These are phyloP conservation scores for Leishmania braziliensis DNA, from an alignment of 208 protist species.

Conservation along the genomic window DNA sequence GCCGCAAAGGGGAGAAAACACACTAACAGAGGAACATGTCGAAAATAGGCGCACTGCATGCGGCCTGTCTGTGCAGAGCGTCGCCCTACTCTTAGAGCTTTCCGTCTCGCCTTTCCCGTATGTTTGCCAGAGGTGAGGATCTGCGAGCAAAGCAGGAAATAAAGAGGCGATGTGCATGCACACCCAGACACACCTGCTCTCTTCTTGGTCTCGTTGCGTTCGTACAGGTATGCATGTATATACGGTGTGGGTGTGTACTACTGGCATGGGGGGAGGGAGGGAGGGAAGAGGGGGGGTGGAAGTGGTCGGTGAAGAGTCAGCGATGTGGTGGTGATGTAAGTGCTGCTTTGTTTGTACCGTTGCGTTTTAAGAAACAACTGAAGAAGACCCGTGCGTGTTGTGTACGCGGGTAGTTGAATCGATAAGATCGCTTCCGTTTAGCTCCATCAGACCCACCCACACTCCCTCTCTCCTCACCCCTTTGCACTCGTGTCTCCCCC, in stretches of 20 bases:
- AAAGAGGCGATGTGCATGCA: neutral
- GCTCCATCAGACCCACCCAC: neutral
- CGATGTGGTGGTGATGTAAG: neutral
- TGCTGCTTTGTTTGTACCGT: neutral
- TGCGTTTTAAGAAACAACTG: neutral
- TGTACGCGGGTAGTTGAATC: neutral
- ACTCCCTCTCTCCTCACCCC: neutral
- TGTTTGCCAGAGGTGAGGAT: neutral
- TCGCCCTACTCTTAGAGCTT: neutral
- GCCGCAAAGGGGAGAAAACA: neutral
- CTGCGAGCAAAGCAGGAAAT: neutral
- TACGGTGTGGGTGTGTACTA: neutral
- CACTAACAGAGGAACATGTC: neutral
- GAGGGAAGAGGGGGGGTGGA: too few species aligned
- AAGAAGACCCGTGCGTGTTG: neutral
- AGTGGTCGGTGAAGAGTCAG: neutral
- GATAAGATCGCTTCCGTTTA: neutral
- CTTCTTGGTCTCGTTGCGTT: neutral
- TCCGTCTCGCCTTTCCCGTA: neutral
- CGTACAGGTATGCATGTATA: neutral
- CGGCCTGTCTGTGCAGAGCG: slow-evolving; percentile 15
- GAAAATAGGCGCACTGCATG: neutral
- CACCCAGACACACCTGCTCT: neutral
- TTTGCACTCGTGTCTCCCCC: neutral
- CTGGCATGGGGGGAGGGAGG: neutral